Evolutionary conservation across 768 basidiomycete species (phyloP).

Genomic region (Lepiota subincarnata): DNA sequence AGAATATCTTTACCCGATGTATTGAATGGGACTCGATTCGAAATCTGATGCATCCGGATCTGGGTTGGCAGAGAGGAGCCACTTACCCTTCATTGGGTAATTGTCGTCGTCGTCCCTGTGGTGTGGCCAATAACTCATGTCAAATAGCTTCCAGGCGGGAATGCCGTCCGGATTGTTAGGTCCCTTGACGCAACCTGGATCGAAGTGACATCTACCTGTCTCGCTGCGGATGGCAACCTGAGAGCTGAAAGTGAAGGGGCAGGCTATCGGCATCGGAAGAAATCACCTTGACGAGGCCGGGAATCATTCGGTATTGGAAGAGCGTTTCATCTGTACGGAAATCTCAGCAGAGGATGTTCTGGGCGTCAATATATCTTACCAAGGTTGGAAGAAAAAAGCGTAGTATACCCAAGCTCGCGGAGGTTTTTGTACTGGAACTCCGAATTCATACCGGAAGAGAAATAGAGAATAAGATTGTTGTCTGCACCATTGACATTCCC

Average conservation of each 20-base stretch:
- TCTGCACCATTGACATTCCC: slow-evolving; percentile 24
- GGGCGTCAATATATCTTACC: slow-evolving; percentile 13
- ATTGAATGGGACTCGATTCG: slow-evolving; percentile 19
- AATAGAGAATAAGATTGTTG: too few species aligned
- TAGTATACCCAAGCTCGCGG: slow-evolving; percentile 22
- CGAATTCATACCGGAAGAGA: too few species aligned
- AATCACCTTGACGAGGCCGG: slow-evolving; percentile 26
- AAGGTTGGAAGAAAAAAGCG: slow-evolving; percentile 21
- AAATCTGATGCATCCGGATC: slow-evolving; percentile 16
- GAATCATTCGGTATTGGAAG: slow-evolving; percentile 27
- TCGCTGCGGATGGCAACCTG: slow-evolving; percentile 25
- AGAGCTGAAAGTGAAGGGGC: not conserved
- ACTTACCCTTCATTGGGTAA: slow-evolving; percentile 23
- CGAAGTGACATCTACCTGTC: slow-evolving; percentile 22
- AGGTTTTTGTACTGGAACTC: slow-evolving; percentile 21
- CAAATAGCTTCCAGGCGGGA: slow-evolving; percentile 34
- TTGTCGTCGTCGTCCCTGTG: not conserved
- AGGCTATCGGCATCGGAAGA: not conserved
- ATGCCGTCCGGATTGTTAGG: slow-evolving; percentile 27
- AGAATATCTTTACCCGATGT: slow-evolving; percentile 18
- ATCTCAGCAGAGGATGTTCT: not conserved
- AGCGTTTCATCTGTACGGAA: slow-evolving; percentile 19
- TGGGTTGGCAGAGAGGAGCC: slow-evolving; percentile 29
- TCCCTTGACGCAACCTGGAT: slow-evolving; percentile 24
- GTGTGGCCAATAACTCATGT: slow-evolving; percentile 24